A percentile compares a stretch with the other conserved stretches of the same genome.
Evolutionary conservation across 768 basidiomycete species (phyloP).

Genomic region (Cystofilobasidium bisporidii): DNA sequence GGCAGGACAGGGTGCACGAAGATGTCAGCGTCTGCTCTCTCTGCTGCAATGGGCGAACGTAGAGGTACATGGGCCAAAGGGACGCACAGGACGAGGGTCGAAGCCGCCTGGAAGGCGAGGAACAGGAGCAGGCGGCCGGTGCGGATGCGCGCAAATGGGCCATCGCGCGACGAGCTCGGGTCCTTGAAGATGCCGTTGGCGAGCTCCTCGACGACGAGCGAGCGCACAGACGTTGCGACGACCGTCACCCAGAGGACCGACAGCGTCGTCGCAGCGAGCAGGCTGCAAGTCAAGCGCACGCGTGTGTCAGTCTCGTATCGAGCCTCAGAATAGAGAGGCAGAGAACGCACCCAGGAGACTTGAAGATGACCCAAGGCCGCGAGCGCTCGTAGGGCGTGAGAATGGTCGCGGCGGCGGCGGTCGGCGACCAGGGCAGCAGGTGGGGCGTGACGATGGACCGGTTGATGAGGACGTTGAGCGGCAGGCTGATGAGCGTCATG

Average conservation of each 20-base stretch:
- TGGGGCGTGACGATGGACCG: conserved; percentile 19
- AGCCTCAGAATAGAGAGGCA: no score
- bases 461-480: conserved; percentile 15
- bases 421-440: conserved; percentile 13
- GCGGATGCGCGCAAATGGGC: conserved; percentile 7
- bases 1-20: no score
- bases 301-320: no score
- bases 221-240: neutral
- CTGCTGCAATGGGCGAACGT: no score
- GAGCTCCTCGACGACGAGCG: conserved; percentile 18
- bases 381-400: conserved; percentile 21
- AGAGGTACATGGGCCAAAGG: neutral
- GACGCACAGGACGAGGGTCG: conserved; percentile 19
- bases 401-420: neutral
- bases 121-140: conserved; percentile 2
- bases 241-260: conserved; percentile 7
- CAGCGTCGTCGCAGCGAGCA: conserved; percentile 9
- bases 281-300: no score
- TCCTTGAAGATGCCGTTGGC: conserved; percentile 16
- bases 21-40: no score
- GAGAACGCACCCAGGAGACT: no score
- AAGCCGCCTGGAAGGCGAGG: conserved; percentile 19
- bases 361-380: conserved; percentile 2
- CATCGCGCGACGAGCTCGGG: conserved; percentile 9
- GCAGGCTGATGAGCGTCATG: conserved; percentile 10